Evolutionary conservation across 2,329 filamentous ascomycete species (phyloP), one percentile per base, ranked within the genome.

Genomic region (Tolypocladium nubicola): DNA sequence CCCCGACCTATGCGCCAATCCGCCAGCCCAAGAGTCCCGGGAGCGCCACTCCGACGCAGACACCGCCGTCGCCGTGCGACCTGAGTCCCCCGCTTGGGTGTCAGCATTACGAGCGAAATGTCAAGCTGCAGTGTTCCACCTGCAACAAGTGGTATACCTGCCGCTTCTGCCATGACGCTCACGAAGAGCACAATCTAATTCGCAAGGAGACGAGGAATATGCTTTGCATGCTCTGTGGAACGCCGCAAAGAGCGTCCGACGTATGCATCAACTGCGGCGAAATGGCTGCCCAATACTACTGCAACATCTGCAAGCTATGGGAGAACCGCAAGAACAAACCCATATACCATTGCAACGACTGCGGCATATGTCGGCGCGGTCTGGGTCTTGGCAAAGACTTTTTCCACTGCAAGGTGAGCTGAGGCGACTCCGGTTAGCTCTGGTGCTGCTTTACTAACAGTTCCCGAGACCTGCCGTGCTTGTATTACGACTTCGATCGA

Each of bases 291-390:
- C 88, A 88, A 67, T 97, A 97, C 71, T 99, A 95, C 69, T 99
- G 94, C 74, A 82, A 85, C 56, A 88, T 94, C 57, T 99, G 94
- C 79, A 97, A 97, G 73, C 79, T 99, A 1, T 99, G 94, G 94
- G 93, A 97, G 67, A 91, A 97, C 67, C 89, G 97, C 64, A 83
- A 85, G 56, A 86, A 85, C 63, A 97, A 95, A 71, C 88, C 87
- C 62, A 96, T 97, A 58, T 99, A 99, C 68, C 94, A 99, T 70
- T 99, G 94, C 71, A 83, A 86, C 66, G 94, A 97, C 67, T 99
- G 94, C 71, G 94, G 94, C 5, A 96, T 99, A 60, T 99, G 94
- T 69, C 83, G 94, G 58, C 86, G 92, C 58, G 94, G 94, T 1
- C 84, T 90, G 70, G 94, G 94, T 1, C 76, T 99, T 37, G 93